Base-by-base conservation (phyloP, 2,329 filamentous ascomycete genomes). In the Pseudodiploospora longispora region DNA sequence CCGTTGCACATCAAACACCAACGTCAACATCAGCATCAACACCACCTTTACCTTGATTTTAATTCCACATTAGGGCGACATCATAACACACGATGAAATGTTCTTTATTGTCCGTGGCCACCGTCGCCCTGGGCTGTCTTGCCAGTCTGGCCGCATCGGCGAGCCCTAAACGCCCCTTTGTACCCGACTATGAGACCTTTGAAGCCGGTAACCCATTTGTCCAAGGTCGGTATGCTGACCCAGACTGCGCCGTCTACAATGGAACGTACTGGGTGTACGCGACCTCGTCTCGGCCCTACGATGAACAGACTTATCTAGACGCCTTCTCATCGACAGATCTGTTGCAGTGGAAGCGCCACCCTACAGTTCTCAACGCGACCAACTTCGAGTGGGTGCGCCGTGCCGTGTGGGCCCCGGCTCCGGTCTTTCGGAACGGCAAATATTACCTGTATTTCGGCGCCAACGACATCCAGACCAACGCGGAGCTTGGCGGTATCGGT, bases 361-460 rank as follows among this genome's bases (percentile, higher is more conserved):
- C 61, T 12, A 63, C 63, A 33, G 62, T 74, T 44, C 58, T 75
- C 28, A 68, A 46, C 8, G 47, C 51, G 4, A 38, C 46, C 31
- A 47, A 52, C 44, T 55, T 59, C 27, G 51, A 60, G 4, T 75
- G 71, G 71, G 70, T 68, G 6, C 65, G 54, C 2, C 60, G 61
- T 42, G 70, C 70, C 0, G 57, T 72, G 19, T 74, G 71, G 71
- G 71, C 70, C 2, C 71, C 71, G 0, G 68, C 70, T 1, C 65
- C 71, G 9, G 61, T 69, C 32, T 50, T 50, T 10, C 62, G 68
- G 31, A 60, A 70, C 47, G 67, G 66, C 8, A 67, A 63, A 35
- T 74, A 73, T 53, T 74, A 67, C 50, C 60, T 75, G 42, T 75
- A 75, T 55, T 75, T 74, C 49, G 68, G 61, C 36, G 71, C 70